A percentile compares a stretch with the other conserved stretches of the same genome.
Evolutionary conservation across 2,329 filamentous ascomycete genomes (phyloP).

Genomic region (Emericellopsis atlantica): DNA sequence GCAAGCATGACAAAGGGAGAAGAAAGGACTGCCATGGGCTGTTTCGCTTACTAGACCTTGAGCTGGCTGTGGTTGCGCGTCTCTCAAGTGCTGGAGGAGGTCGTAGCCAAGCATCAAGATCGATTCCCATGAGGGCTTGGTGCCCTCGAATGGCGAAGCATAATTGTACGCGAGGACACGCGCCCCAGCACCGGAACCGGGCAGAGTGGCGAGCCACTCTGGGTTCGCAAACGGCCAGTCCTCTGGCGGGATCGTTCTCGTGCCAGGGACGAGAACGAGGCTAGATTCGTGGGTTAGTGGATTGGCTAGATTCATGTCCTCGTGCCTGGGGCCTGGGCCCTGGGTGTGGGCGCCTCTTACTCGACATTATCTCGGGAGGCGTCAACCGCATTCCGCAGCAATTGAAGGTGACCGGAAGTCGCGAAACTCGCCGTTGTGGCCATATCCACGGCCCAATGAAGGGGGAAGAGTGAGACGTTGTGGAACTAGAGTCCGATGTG

Average conservation of each 20-base stretch:
- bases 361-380: neutral
- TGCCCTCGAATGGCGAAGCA: neutral
- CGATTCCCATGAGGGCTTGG: constrained; percentile 2
- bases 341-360: too few relatives aligned
- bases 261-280: constrained; percentile 2
- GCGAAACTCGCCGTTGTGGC: too few relatives aligned
- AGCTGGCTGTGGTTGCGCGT: neutral
- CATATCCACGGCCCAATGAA: too few relatives aligned
- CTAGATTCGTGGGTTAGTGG: neutral
- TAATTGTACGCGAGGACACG: constrained; percentile 1
- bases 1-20: too few relatives aligned
- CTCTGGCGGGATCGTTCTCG: neutral
- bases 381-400: neutral
- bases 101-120: constrained; percentile 2
- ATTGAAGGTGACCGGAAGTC: too few relatives aligned
- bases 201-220: constrained; percentile 1
- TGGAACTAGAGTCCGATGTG: too few relatives aligned
- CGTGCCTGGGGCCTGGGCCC: too few relatives aligned
- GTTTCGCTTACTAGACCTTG: neutral
- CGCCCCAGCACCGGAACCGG: neutral
- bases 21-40: too few relatives aligned
- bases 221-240: constrained; percentile 1
- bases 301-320: neutral
- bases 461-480: too few relatives aligned
- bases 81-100: neutral